Percentiles rank a stretch among this genome's conserved stretches.
Conservation (phyloP, 2,329 filamentous ascomycete genomes). For the Sarocladium brachiariae region DNA sequence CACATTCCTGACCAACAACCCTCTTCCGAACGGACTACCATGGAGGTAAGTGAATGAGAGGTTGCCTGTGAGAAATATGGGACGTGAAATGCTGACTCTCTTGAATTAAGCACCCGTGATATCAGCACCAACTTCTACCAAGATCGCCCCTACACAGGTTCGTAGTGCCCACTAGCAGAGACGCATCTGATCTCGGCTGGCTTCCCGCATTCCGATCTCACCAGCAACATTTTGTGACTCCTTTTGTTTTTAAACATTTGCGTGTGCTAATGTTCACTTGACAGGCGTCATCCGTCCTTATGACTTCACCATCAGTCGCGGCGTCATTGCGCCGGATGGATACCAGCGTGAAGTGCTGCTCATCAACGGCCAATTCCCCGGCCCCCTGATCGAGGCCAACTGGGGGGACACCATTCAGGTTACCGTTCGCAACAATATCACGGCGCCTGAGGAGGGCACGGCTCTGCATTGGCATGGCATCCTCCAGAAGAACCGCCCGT, state of each 20-base stretch:
- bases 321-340: conserved; percentile 48
- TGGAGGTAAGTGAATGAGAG: conserved; percentile 32
- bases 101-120: conserved; percentile 30
- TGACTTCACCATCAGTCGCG: conserved; percentile 47
- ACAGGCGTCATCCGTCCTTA: conserved; percentile 43
- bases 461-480: conserved; percentile 50
- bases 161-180: too few species aligned
- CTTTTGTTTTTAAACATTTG: too few species aligned
- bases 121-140: conserved; percentile 43
- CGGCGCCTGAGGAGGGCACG: conserved; percentile 37
- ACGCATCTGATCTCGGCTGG: not conserved
- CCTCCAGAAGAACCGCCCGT: conserved; percentile 39
- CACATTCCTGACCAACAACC: conserved; percentile 41
- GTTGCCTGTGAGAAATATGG: not conserved
- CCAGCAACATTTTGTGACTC: too few species aligned
- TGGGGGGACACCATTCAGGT: conserved; percentile 59
- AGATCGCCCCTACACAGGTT: conserved; percentile 42
- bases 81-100: not conserved
- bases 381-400: conserved; percentile 57
- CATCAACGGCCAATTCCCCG: conserved; percentile 60
- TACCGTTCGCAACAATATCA: conserved; percentile 64
- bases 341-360: conserved; percentile 48
- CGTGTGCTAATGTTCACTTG: not conserved
- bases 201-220: not conserved
- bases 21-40: conserved; percentile 40